These are phyloP conservation scores for Boletus insuetus DNA, from an alignment of 768 basidiomycete genomes.

Conservation along the genomic window DNA sequence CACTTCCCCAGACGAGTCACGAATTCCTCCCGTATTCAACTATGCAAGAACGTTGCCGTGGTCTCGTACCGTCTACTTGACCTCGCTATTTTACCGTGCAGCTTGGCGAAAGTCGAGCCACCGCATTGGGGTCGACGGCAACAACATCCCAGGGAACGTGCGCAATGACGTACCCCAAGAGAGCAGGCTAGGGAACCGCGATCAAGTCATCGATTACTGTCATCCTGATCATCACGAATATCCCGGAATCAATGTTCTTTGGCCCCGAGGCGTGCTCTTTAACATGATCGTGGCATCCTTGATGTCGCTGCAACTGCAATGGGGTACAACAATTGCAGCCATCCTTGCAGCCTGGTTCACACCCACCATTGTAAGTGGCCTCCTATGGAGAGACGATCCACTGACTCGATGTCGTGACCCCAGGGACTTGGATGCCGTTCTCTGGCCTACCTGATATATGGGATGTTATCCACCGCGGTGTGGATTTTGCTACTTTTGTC, in stretches of 20 bases:
- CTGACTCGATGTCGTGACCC: background rate
- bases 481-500: conserved; percentile 33
- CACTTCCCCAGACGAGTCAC: conserved; percentile 23
- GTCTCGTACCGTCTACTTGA: conserved; percentile 15
- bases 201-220: conserved; percentile 24
- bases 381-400: background rate
- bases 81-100: conserved; percentile 16
- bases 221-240: background rate
- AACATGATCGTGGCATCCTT: conserved; percentile 32
- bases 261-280: conserved; percentile 23
- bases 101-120: conserved; percentile 8
- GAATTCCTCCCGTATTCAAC: conserved; percentile 25
- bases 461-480: conserved; percentile 23
- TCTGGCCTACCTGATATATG: conserved; percentile 31
- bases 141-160: background rate
- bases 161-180: conserved; percentile 1
- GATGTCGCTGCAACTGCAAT: conserved; percentile 31
- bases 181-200: conserved; percentile 17
- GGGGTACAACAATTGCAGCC: conserved; percentile 32
- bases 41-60: conserved; percentile 25
- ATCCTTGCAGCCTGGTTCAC: conserved; percentile 28
- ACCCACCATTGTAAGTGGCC: conserved; percentile 26
- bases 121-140: conserved; percentile 2
- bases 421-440: conserved; percentile 38
- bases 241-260: background rate